Percentiles rank a stretch among this genome's conserved stretches.
These are phyloP conservation scores for Auricularia cornea DNA, from an alignment of 768 basidiomycete species.

Conservation along the genomic window DNA sequence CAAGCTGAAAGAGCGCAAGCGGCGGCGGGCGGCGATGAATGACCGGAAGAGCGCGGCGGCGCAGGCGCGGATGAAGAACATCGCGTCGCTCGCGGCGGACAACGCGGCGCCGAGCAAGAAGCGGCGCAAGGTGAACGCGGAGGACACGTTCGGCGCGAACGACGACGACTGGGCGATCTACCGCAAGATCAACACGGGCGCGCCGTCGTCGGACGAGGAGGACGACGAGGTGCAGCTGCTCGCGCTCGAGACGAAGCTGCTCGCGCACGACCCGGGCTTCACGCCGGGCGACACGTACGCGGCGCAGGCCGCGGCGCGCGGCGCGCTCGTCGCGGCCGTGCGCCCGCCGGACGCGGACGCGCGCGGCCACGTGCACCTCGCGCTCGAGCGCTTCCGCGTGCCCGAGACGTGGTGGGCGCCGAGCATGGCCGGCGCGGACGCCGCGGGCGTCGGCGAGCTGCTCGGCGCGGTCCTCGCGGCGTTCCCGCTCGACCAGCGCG, in stretches of 20 bases:
- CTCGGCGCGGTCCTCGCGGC: slow-evolving; percentile 72
- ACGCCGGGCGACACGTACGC: slow-evolving; percentile 74
- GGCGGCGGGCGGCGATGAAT: slow-evolving; percentile 69
- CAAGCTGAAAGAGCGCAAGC: slow-evolving; percentile 76
- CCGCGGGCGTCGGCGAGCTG: slow-evolving; percentile 90
- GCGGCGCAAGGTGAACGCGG: slow-evolving; percentile 52
- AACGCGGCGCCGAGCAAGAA: slow-evolving; percentile 67
- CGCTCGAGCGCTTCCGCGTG: slow-evolving; percentile 82
- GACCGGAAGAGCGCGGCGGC: slow-evolving; percentile 93
- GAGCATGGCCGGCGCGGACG: slow-evolving; percentile 82
- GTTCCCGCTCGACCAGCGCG: slow-evolving; percentile 61
- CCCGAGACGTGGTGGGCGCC: slow-evolving; percentile 93
- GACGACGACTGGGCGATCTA: slow-evolving; percentile 98
- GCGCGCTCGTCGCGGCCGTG: slow-evolving; percentile 82
- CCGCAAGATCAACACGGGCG: slow-evolving; percentile 79
- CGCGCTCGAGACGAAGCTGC: slow-evolving; percentile 68
- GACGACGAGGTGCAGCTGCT: slow-evolving; percentile 68
- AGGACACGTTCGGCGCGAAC: slow-evolving; percentile 84
- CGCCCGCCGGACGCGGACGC: slow-evolving; percentile 70
- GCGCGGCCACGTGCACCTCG: slow-evolving; percentile 74
- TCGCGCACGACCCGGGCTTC: slow-evolving; percentile 80
- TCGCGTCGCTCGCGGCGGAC: slow-evolving; percentile 85
- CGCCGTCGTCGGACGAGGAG: slow-evolving; percentile 81
- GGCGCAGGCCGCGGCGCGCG: slow-evolving; percentile 64
- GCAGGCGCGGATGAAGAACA: slow-evolving; percentile 93